phyloP scores from a whole-genome alignment of 805 yeast species.

The Cyberlindnera veronae region DNA sequence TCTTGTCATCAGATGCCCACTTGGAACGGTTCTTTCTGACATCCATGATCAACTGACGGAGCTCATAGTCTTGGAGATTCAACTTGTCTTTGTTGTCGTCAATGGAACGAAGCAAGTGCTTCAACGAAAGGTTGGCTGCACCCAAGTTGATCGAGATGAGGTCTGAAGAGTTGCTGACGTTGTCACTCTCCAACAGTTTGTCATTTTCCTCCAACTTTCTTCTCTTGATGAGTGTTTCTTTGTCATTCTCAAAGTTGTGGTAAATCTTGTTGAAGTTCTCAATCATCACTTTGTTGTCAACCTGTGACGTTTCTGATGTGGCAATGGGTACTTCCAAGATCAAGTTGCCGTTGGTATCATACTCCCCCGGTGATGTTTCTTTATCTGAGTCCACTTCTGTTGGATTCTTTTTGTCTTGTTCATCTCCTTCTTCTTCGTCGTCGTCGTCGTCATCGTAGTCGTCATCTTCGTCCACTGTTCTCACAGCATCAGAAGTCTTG shows the following conservation, averaged over 20 bases:
- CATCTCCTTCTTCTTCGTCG: conserved; percentile 26
- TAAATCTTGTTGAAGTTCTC: conserved; percentile 69
- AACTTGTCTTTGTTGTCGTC: conserved; percentile 77
- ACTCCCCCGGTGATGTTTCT: conserved; percentile 6
- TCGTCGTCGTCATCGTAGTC: conserved; percentile 29
- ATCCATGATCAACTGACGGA: conserved; percentile 81
- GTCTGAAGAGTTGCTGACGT: conserved; percentile 24
- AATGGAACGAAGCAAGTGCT: conserved; percentile 74
- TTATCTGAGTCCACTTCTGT: conserved; percentile 10
- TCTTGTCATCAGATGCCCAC: conserved; percentile 94
- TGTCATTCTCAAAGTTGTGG: conserved; percentile 73
- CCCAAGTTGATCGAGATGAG: conserved; percentile 48
- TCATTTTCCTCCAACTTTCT: conserved; percentile 79
- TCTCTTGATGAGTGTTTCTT: conserved; percentile 70
- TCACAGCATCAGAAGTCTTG: conserved; percentile 7
- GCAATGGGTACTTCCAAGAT: conserved; percentile 34
- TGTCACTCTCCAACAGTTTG: conserved; percentile 45
- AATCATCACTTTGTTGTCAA: conserved; percentile 38
- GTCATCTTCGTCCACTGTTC: conserved; percentile 37
- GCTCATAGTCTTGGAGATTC: conserved; percentile 73
- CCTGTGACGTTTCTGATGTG: conserved; percentile 30
- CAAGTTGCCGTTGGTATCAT: conserved; percentile 23
- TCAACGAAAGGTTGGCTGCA: conserved; percentile 72
- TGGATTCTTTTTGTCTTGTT: conserved; percentile 17
- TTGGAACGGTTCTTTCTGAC: conserved; percentile 93